Base-by-base conservation (phyloP, 2,329 filamentous ascomycete species). In the Pyricularia pennisetigena region DNA sequence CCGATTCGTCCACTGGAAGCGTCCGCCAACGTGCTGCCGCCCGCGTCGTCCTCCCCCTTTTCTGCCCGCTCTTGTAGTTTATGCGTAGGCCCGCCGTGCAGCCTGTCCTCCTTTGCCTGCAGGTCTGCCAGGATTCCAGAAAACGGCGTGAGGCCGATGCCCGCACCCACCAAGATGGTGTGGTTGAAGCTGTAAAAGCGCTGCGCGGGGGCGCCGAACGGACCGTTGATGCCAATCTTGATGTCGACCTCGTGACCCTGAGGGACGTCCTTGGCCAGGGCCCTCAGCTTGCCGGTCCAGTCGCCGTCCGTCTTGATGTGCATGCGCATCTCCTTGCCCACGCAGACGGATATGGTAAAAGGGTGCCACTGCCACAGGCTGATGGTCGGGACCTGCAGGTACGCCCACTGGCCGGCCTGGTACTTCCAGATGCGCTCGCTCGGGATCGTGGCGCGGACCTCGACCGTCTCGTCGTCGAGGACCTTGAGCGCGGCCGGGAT, bases 171-270 rank as follows among this genome's bases (percentile, higher is more conserved):
- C n/a, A 94, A 85, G 35, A 94, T 82, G 9, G 91, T 86, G 61
- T 92, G 84, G 79, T 94, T 91, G 76, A 93, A 94, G 79, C 93
- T 94, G 84, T 95, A 95, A 62, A 96, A 92, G 73, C 95, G 91
- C 75, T 95, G 91, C 0, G 92, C 94, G 0, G 91, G 91, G 23
- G 90, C 93, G 28, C 92, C 92, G 74, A 95, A 96, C 1, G 92
- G 92, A 0, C 92, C 92, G 73, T 95, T 85, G 65, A 87, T 79
- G 0, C 84, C 84, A 3, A 87, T 80, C 12, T 81, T 76, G 64
- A 86, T 82, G 2, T 78, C 74, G 0, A 75, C 74, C 28, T 75
- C 74, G 59, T 28, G 49, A 0, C 76, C 75, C 2, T 72, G 32
- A 4, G 24, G 32, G 64, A 29, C 71, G 2, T 77, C 75, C 1